Percentiles rank a stretch among this genome's conserved stretches.
These are phyloP conservation scores for Ochetophila trinervis DNA, from an alignment of 306 rosid genomes.

Conservation along the genomic window DNA sequence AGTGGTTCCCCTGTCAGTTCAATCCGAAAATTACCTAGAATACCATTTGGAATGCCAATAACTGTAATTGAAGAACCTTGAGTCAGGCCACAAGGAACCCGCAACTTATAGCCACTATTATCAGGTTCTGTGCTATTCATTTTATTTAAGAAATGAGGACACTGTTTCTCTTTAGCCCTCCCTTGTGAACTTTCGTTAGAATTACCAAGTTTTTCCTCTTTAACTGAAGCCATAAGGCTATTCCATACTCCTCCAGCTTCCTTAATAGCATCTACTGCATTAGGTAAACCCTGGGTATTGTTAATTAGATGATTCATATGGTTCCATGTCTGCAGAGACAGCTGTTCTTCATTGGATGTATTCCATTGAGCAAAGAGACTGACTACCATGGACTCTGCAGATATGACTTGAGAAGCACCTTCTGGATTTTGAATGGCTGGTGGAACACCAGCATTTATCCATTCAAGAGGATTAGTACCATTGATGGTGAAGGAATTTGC, in stretches of 20 bases:
- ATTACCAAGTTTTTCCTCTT: constrained; percentile 52
- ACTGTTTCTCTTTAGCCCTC: constrained; percentile 75
- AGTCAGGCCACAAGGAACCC: constrained; percentile 89
- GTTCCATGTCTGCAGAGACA: constrained; percentile 73
- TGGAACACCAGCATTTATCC: constrained; percentile 61
- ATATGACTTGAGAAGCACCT: constrained; percentile 53
- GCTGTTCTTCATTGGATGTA: constrained; percentile 58
- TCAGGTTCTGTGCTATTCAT: constrained; percentile 64
- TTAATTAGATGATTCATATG: constrained; percentile 65
- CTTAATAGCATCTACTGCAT: constrained; percentile 84
- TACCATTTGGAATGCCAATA: constrained; percentile 85
- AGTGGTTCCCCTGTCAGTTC: constrained; percentile 90
- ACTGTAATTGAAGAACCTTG: constrained; percentile 92
- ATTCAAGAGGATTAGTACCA: constrained; percentile 70
- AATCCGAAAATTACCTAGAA: constrained; percentile 80
- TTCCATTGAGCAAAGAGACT: constrained; percentile 67
- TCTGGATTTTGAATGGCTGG: constrained; percentile 70
- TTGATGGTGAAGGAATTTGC: constrained; percentile 41
- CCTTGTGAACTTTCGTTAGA: constrained; percentile 56
- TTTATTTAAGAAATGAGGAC: constrained; percentile 85
- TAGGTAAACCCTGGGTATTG: constrained; percentile 77
- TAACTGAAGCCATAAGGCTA: constrained; percentile 59
- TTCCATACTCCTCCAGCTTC: constrained; percentile 91
- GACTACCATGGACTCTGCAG: constrained; percentile 50
- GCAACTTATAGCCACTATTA: constrained; percentile 53